Evolutionary conservation across 257 asterid genomes (phyloP).

Genomic region (Oldenlandia corymbosa): DNA sequence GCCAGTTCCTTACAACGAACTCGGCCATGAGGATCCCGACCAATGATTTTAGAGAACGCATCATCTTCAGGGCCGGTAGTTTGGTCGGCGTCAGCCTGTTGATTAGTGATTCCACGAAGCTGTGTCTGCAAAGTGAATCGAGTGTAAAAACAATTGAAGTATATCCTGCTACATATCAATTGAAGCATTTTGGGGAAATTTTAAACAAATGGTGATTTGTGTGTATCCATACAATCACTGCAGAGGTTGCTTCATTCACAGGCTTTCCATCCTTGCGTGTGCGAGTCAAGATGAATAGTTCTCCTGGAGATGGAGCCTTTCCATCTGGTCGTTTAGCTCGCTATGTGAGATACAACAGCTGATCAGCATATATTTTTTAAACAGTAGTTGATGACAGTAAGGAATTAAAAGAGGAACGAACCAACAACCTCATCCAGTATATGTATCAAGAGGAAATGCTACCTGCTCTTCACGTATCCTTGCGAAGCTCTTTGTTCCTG

Average conservation of each 20-base stretch:
- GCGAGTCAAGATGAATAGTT: slow-evolving; percentile 40
- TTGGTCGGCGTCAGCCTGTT: background rate
- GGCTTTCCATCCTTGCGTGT: slow-evolving; percentile 39
- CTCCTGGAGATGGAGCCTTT: slow-evolving; percentile 33
- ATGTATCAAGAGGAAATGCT: too few species aligned
- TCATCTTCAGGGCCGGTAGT: background rate
- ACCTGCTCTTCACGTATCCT: slow-evolving; percentile 43
- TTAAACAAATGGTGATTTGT: slow-evolving; percentile 9
- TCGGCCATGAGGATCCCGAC: slow-evolving; percentile 11
- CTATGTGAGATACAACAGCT: slow-evolving; percentile 13
- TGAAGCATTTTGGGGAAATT: background rate
- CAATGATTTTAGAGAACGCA: slow-evolving; percentile 13
- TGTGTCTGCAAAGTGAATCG: slow-evolving; percentile 13
- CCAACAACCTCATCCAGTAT: too few species aligned
- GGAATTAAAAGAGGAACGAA: background rate
- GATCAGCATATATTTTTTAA: background rate
- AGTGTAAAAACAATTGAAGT: slow-evolving; percentile 3
- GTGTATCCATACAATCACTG: slow-evolving; percentile 27
- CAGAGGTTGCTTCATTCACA: slow-evolving; percentile 29
- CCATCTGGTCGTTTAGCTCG: slow-evolving; percentile 27
- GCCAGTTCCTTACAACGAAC: slow-evolving; percentile 12
- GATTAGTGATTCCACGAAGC: slow-evolving; percentile 6
- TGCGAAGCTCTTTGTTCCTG: slow-evolving; percentile 40
- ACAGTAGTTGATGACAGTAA: background rate
- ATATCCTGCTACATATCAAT: too few species aligned